Percentiles rank a stretch among this genome's conserved stretches.
Evolutionary conservation across 1,284 basidiomycete species (phyloP).

Genomic region (Takashimella tepidaria): DNA sequence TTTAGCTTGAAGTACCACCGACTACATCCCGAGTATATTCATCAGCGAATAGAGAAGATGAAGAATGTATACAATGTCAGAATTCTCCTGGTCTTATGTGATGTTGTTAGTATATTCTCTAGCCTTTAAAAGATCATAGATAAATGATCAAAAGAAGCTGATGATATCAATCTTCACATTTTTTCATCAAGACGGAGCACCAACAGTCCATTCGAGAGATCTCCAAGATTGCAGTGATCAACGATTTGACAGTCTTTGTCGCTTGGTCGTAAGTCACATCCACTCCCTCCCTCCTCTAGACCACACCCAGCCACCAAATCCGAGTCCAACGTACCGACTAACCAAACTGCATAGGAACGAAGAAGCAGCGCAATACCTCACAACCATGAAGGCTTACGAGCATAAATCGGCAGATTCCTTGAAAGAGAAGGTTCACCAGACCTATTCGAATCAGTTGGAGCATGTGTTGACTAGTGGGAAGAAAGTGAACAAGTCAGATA

Average conservation of each 20-base stretch:
- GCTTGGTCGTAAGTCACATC: slow-evolving; percentile 72
- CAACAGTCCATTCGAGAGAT: slow-evolving; percentile 85
- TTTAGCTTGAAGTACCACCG: slow-evolving; percentile 92
- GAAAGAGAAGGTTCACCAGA: slow-evolving; percentile 86
- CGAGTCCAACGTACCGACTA: too few relatives aligned
- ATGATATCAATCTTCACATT: neutral
- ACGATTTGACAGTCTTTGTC: slow-evolving; percentile 85
- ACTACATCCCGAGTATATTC: slow-evolving; percentile 95
- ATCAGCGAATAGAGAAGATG: slow-evolving; percentile 80
- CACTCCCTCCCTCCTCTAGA: neutral
- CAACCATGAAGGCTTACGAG: slow-evolving; percentile 89
- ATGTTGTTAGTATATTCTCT: slow-evolving; percentile 61
- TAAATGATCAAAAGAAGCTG: too few relatives aligned
- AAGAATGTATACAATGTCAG: slow-evolving; percentile 74
- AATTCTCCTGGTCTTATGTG: slow-evolving; percentile 85
- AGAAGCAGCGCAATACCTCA: slow-evolving; percentile 86
- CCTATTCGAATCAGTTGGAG: slow-evolving; percentile 74
- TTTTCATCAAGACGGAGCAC: slow-evolving; percentile 66
- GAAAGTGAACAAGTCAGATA: slow-evolving; percentile 97
- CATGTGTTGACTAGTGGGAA: slow-evolving; percentile 83
- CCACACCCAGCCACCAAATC: too few relatives aligned
- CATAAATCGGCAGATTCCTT: slow-evolving; percentile 89
- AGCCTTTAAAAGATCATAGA: too few relatives aligned
- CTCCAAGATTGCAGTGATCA: slow-evolving; percentile 87
- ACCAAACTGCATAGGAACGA: slow-evolving; percentile 65